Conservation (phyloP, 805 yeast species). For the Torulaspora maleeae region DNA sequence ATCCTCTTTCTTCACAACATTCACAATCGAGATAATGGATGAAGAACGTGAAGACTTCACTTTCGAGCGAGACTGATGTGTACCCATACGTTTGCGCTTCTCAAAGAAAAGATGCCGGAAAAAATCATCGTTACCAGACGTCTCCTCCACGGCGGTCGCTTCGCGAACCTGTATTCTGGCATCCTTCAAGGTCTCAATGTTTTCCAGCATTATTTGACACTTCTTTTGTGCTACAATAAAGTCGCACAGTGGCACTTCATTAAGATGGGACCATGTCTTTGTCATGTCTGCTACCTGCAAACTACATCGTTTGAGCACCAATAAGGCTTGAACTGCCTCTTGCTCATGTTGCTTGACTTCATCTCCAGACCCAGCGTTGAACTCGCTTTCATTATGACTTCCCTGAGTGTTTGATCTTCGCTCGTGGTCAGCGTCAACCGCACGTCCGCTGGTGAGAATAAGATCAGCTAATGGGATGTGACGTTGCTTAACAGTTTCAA, state of each 20-base stretch:
- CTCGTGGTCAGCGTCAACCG: not conserved
- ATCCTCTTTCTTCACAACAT: slow-evolving; percentile 3
- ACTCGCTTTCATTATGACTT: no score
- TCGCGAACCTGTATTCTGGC: slow-evolving; percentile 9
- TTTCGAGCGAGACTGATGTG: slow-evolving; percentile 1
- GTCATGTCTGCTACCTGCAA: slow-evolving; percentile 9
- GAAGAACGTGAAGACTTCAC: slow-evolving; percentile 8
- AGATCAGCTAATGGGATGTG: slow-evolving; percentile 3
- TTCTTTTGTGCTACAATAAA: slow-evolving; percentile 15
- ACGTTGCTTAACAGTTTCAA: not conserved
- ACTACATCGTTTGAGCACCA: slow-evolving; percentile 12
- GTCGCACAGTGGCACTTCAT: slow-evolving; percentile 11
- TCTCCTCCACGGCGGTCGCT: slow-evolving; percentile 6
- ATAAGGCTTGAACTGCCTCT: slow-evolving; percentile 10
- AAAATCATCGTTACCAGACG: not conserved
- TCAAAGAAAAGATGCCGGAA: not conserved
- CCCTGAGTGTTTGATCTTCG: not conserved
- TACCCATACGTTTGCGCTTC: slow-evolving; percentile 2
- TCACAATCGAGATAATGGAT: slow-evolving; percentile 10
- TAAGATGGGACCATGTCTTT: slow-evolving; percentile 7
- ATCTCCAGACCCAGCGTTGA: not conserved
- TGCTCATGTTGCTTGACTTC: slow-evolving; percentile 8
- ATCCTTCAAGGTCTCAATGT: slow-evolving; percentile 11
- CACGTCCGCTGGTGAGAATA: not conserved
- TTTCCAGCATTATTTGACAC: slow-evolving; percentile 14